A percentile compares a stretch with the other conserved stretches of the same genome.
phyloP scores from a whole-genome alignment of 768 basidiomycete genomes.

The Tricholoma furcatifolium region DNA sequence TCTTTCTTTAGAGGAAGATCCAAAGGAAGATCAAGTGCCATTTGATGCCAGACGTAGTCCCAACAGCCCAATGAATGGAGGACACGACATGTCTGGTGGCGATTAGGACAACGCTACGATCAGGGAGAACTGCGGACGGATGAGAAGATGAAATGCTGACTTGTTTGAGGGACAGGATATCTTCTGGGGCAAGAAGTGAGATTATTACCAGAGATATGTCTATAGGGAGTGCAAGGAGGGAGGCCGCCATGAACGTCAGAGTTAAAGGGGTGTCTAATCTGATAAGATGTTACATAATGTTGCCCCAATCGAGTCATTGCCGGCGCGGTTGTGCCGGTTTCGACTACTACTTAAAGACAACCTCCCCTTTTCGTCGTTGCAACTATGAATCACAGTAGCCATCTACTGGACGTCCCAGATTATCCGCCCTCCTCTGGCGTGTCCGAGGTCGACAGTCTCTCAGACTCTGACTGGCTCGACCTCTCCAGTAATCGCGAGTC shows the following conservation, averaged over 20 bases:
- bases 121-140: background rate
- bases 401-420: slow-evolving; percentile 29
- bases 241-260: background rate
- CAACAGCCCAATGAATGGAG: slow-evolving; percentile 49
- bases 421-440: slow-evolving; percentile 39
- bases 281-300: slow-evolving; percentile 10
- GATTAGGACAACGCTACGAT: too few species aligned
- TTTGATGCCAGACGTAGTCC: slow-evolving; percentile 58
- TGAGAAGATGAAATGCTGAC: slow-evolving; percentile 23
- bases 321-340: slow-evolving; percentile 19
- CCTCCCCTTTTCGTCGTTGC: slow-evolving; percentile 23
- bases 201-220: slow-evolving; percentile 44
- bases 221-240: slow-evolving; percentile 37
- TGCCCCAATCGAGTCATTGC: background rate
- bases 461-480: slow-evolving; percentile 86
- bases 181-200: slow-evolving; percentile 30
- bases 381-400: slow-evolving; percentile 30
- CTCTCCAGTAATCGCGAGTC: slow-evolving; percentile 68
- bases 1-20: slow-evolving; percentile 37
- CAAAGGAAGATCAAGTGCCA: slow-evolving; percentile 45
- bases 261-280: slow-evolving; percentile 9
- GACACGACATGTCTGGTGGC: slow-evolving; percentile 64
- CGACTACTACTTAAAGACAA: slow-evolving; percentile 24
- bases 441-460: slow-evolving; percentile 65
- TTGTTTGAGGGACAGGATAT: slow-evolving; percentile 50